Conservation (phyloP, 441 rosid species). For the Erodium texanum region DNA sequence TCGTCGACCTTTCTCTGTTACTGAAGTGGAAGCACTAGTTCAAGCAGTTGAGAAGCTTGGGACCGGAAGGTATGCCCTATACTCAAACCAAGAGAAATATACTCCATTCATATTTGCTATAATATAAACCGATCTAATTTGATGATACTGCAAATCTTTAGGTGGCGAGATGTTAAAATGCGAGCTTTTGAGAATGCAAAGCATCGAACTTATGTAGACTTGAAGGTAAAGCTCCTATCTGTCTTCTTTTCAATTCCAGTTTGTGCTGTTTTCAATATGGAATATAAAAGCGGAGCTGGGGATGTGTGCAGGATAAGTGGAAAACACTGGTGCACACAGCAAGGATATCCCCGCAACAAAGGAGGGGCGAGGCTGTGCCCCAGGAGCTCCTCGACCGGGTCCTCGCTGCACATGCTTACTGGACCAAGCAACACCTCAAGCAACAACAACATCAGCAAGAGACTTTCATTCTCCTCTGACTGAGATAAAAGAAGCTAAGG, state of each 20-base stretch:
- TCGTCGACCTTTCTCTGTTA: conserved; percentile 96
- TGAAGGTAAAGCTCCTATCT: conserved; percentile 52
- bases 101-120: too few species aligned
- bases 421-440: conserved; percentile 48
- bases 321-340: conserved; percentile 95
- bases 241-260: not conserved
- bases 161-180: conserved; percentile 94
- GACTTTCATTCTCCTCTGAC: too few species aligned
- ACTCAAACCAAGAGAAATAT: too few species aligned
- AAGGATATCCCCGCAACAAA: conserved; percentile 89
- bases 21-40: conserved; percentile 97
- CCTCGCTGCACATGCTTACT: conserved; percentile 70
- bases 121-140: too few species aligned
- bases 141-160: conserved; percentile 24
- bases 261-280: not conserved
- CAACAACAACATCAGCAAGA: too few species aligned
- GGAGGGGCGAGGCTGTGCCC: conserved; percentile 98
- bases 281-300: not conserved
- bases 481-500: too few species aligned
- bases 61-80: conserved; percentile 72
- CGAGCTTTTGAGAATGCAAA: conserved; percentile 83
- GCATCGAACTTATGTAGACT: conserved; percentile 93
- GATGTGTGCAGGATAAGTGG: conserved; percentile 74
- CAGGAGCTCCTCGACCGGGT: conserved; percentile 91
- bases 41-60: conserved; percentile 96